Percentiles rank a stretch among this genome's conserved stretches.
These are phyloP conservation scores for Rhododendron simsii DNA, from an alignment of 148 eudicot genomes.

Conservation along the genomic window DNA sequence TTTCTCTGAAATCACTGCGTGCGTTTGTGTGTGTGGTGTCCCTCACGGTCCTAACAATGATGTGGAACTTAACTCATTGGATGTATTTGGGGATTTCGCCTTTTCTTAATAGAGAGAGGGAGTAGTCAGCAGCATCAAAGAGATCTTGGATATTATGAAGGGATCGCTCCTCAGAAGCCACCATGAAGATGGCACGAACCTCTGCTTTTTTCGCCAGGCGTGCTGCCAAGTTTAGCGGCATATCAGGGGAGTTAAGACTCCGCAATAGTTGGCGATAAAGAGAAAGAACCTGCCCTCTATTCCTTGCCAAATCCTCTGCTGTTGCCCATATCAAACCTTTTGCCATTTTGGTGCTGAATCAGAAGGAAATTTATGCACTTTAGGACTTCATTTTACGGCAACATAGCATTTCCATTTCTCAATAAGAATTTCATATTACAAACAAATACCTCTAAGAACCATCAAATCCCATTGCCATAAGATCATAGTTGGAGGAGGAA, in stretches of 20 bases:
- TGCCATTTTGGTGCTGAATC: conserved; percentile 14
- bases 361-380: background rate
- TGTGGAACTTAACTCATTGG: conserved; percentile 4
- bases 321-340: conserved; percentile 23
- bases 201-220: conserved; percentile 18
- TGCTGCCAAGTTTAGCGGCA: conserved; percentile 18
- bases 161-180: conserved; percentile 18
- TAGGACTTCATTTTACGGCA: background rate
- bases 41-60: too few species aligned
- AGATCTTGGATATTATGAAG: conserved; percentile 23
- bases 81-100: conserved; percentile 22
- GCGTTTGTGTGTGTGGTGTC: too few species aligned
- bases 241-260: conserved; percentile 23
- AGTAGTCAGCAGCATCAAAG: conserved; percentile 19
- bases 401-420: background rate
- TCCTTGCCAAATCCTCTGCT: conserved; percentile 21
- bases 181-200: conserved; percentile 19
- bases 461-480: background rate
- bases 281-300: conserved; percentile 16
- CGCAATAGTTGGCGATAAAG: conserved; percentile 21
- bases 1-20: too few species aligned
- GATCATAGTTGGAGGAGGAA: background rate
- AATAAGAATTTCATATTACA: background rate
- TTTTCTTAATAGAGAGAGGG: conserved; percentile 17
- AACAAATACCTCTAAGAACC: background rate